Evolutionary conservation across 495 filamentous ascomycete species (phyloP).

Genomic region (Talaromyces trachyspermus): DNA sequence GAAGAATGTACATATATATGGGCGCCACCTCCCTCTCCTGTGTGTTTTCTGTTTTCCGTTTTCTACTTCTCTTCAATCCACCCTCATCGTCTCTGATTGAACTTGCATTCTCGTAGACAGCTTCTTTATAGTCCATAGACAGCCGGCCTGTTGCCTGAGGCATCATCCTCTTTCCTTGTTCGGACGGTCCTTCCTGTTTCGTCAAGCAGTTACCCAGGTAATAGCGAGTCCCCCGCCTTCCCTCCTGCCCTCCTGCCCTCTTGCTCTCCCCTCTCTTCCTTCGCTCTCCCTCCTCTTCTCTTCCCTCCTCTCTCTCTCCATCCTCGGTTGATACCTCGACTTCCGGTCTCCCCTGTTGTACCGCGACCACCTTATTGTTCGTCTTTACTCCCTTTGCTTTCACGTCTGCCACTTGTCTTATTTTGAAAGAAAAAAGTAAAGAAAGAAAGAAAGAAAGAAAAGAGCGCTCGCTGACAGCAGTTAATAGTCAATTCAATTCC

Average conservation of each 20-base stretch:
- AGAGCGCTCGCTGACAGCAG: too few relatives aligned
- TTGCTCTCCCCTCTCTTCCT: background rate
- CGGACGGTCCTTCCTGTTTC: background rate
- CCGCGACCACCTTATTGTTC: background rate
- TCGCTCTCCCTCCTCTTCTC: background rate
- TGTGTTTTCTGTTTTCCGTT: background rate
- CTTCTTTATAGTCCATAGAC: background rate
- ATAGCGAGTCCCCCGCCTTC: background rate
- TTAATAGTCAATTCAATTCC: too few relatives aligned
- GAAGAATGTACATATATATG: background rate
- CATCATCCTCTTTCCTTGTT: background rate
- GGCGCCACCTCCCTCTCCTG: constrained; percentile 5
- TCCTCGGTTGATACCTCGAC: background rate
- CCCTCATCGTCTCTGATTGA: background rate
- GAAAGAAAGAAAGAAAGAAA: too few relatives aligned
- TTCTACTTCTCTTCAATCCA: constrained; percentile 1
- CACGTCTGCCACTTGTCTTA: too few relatives aligned
- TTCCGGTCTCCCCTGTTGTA: background rate
- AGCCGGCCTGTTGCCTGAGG: constrained; percentile 3
- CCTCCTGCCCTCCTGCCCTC: background rate
- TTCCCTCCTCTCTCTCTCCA: background rate
- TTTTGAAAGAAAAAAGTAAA: too few relatives aligned
- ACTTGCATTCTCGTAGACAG: background rate
- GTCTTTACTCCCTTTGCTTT: background rate
- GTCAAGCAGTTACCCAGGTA: background rate